phyloP scores from a whole-genome alignment of 1,139 yeast species.

The Magnusiomyces tetraspermus region DNA sequence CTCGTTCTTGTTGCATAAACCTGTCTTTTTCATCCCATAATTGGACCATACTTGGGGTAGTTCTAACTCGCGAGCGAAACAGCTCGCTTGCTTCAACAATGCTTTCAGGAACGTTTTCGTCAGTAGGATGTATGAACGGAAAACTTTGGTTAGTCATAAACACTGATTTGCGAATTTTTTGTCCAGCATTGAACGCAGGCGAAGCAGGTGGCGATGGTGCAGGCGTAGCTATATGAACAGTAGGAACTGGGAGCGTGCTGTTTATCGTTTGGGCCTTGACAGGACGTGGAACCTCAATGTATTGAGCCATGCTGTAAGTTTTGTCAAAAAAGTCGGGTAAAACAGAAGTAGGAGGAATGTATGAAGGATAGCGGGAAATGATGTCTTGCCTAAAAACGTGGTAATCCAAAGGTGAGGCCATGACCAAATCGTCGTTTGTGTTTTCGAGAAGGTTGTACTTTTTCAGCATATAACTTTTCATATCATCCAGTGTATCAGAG shows the following conservation, averaged over 20 bases:
- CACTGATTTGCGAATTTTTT: constrained; percentile 52
- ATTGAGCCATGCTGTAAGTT: constrained; percentile 33
- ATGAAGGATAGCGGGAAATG: constrained; percentile 65
- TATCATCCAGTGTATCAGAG: constrained; percentile 33
- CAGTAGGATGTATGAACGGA: constrained; percentile 69
- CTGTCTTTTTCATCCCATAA: constrained; percentile 60
- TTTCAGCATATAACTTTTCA: constrained; percentile 44
- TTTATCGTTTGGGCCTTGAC: constrained; percentile 45
- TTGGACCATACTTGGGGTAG: constrained; percentile 57
- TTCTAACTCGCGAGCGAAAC: constrained; percentile 51
- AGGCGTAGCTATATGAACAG: constrained; percentile 75
- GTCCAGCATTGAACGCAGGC: constrained; percentile 45
- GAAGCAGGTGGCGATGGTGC: constrained; percentile 75
- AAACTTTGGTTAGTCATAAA: constrained; percentile 71
- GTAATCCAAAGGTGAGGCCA: constrained; percentile 71
- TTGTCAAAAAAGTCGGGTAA: constrained; percentile 42
- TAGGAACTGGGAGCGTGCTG: constrained; percentile 51
- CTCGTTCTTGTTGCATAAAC: constrained; percentile 72
- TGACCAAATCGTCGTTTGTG: constrained; percentile 24
- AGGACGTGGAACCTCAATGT: constrained; percentile 51
- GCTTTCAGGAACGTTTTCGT: constrained; percentile 52
- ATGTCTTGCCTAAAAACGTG: constrained; percentile 70
- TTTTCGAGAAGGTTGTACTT: constrained; percentile 37
- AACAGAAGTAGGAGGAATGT: constrained; percentile 40
- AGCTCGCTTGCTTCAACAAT: constrained; percentile 69